These are phyloP conservation scores for Fraxinus sp. DNA, from an alignment of 305 asterid species.

Conservation along the genomic window DNA sequence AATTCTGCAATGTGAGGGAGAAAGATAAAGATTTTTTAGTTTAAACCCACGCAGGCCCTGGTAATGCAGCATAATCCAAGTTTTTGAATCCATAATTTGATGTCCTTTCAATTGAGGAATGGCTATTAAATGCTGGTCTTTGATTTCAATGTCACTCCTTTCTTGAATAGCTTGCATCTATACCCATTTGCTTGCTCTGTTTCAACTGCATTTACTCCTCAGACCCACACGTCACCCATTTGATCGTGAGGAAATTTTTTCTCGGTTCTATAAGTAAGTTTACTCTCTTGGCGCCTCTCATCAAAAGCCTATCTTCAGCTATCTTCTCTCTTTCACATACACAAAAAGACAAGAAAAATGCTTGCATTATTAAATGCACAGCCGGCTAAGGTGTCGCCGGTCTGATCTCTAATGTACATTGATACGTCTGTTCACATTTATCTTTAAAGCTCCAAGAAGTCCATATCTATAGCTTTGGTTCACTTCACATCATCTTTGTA, in stretches of 20 bases:
- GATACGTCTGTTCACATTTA: conserved; percentile 59
- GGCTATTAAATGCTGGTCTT: conserved; percentile 3
- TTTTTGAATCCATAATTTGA: neutral
- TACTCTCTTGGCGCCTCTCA: conserved; percentile 12
- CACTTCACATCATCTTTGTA: neutral
- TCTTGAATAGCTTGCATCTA: neutral
- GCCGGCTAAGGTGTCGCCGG: conserved; percentile 48
- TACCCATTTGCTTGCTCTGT: conserved; percentile 19
- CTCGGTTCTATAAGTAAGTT: conserved; percentile 19
- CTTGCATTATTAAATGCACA: conserved; percentile 35
- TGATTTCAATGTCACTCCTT: conserved; percentile 1
- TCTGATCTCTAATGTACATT: conserved; percentile 28
- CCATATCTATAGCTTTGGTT: conserved; percentile 4
- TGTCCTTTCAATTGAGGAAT: neutral
- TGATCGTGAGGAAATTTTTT: conserved; percentile 15
- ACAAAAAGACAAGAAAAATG: neutral
- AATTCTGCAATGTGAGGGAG: neutral
- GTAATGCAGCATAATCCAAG: neutral
- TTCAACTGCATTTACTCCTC: conserved; percentile 40
- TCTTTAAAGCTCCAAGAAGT: conserved; percentile 17
- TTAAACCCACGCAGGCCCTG: neutral
- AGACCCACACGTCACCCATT: conserved; percentile 8
- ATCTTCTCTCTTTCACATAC: neutral
- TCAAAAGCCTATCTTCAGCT: conserved; percentile 9
- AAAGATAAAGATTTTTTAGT: neutral